Percentiles rank a stretch among this genome's conserved stretches.
Conservation (phyloP, 2,329 filamentous ascomycete genomes). For the Fonsecaea monophora region DNA sequence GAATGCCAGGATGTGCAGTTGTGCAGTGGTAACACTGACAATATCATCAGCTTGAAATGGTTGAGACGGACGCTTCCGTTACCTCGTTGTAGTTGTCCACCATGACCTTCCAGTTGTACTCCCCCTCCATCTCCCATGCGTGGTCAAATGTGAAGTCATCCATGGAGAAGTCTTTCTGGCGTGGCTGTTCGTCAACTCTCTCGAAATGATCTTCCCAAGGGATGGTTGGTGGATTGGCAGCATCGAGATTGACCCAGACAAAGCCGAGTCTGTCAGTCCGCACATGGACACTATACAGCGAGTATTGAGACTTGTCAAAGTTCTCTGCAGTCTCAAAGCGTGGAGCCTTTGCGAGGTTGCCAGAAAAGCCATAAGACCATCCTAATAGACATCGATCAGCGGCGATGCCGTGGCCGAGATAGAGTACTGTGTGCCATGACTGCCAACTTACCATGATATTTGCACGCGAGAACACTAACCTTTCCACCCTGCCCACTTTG, state of each 20-base stretch:
- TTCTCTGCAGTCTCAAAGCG: slow-evolving; percentile 62
- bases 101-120: slow-evolving; percentile 67
- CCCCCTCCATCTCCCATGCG: slow-evolving; percentile 62
- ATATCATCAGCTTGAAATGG: background rate
- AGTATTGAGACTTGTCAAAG: slow-evolving; percentile 64
- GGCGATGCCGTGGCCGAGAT: background rate
- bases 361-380: slow-evolving; percentile 66
- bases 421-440: background rate
- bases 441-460: slow-evolving; percentile 59
- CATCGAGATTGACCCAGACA: slow-evolving; percentile 38
- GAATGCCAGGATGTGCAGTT: slow-evolving; percentile 26
- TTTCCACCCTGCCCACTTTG: slow-evolving; percentile 31
- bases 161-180: slow-evolving; percentile 57
- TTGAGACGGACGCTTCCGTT: background rate
- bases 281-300: slow-evolving; percentile 52
- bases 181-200: slow-evolving; percentile 55
- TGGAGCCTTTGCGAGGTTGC: slow-evolving; percentile 66
- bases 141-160: slow-evolving; percentile 65
- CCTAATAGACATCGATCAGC: slow-evolving; percentile 41
- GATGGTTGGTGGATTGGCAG: slow-evolving; percentile 45
- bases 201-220: slow-evolving; percentile 62
- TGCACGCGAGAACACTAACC: slow-evolving; percentile 61
- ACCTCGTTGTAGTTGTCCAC: slow-evolving; percentile 68
- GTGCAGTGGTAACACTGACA: slow-evolving; percentile 31
- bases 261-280: slow-evolving; percentile 34